Conservation (phyloP, 2,329 filamentous ascomycete species). For the Clonostachys solani region DNA sequence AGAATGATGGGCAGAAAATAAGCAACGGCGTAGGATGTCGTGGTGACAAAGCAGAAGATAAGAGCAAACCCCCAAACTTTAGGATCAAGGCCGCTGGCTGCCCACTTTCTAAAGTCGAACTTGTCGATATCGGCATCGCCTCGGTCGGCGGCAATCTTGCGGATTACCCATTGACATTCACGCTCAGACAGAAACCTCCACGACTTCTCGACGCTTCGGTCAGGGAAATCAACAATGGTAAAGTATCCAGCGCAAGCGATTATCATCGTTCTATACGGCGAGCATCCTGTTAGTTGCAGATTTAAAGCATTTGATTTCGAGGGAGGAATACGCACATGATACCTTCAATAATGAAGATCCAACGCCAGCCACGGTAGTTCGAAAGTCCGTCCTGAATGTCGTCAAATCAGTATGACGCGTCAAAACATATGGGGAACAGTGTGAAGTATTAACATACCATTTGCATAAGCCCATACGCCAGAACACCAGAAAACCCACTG, state of each 20-base stretch:
- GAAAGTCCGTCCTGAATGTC: constrained; percentile 37
- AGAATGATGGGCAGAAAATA: constrained; percentile 15
- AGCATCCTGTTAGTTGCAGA: not conserved
- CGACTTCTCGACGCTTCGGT: constrained; percentile 1
- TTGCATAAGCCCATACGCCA: constrained; percentile 22
- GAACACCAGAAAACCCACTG: constrained; percentile 13
- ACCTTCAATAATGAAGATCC: constrained; percentile 68
- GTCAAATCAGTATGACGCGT: constrained; percentile 9
- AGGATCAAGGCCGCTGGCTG: constrained; percentile 4
- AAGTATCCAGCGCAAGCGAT: constrained; percentile 8
- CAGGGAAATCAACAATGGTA: constrained; percentile 15
- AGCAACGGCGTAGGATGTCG: constrained; percentile 9
- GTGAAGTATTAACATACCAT: constrained; percentile 16
- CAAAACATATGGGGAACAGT: too few relatives aligned
- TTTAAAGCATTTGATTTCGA: constrained; percentile 6
- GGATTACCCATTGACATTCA: constrained; percentile 6
- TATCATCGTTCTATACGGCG: constrained; percentile 1
- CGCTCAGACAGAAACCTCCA: constrained; percentile 6
- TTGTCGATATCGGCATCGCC: constrained; percentile 6
- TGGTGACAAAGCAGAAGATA: constrained; percentile 6
- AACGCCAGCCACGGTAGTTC: constrained; percentile 46
- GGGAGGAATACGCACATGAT: constrained; percentile 45
- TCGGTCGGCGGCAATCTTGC: constrained; percentile 7
- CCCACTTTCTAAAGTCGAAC: constrained; percentile 5
- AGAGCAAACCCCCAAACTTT: constrained; percentile 9